Conservation (phyloP, 257 asterid species). For the Solanum etuberosum region DNA sequence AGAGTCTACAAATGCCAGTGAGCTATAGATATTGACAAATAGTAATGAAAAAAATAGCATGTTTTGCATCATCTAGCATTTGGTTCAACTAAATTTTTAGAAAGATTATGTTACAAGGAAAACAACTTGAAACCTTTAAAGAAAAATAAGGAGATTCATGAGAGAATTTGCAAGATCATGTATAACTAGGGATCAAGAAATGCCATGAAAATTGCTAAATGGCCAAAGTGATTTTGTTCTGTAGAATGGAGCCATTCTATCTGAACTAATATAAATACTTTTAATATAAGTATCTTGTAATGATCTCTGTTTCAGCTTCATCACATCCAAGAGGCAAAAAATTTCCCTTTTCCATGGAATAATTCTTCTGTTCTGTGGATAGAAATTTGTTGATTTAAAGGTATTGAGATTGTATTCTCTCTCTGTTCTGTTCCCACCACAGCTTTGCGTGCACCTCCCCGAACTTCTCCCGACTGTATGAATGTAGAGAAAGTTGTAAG, state of each 20-base stretch:
- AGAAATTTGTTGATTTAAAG: constrained; percentile 18
- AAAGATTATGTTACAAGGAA: background rate
- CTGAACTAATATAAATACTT: background rate
- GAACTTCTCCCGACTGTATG: constrained; percentile 66
- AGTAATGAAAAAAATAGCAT: background rate
- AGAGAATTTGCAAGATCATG: background rate
- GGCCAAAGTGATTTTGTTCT: background rate
- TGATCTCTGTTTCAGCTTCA: background rate
- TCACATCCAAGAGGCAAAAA: background rate
- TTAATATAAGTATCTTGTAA: background rate
- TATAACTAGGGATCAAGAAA: background rate
- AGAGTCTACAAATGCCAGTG: background rate
- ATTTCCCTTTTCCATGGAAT: background rate
- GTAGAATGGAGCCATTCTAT: background rate
- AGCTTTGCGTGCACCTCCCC: constrained; percentile 84
- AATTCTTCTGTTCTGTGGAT: background rate
- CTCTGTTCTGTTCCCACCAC: constrained; percentile 98
- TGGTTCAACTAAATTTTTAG: background rate
- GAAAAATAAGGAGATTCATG: background rate
- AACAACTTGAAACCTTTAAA: background rate
- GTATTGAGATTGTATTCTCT: constrained; percentile 83
- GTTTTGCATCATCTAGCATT: background rate
- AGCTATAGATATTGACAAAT: background rate
- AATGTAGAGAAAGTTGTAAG: background rate
- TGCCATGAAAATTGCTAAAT: background rate